phyloP scores from a whole-genome alignment of 192 early-diverging fungal species.

The Gamsiella multidivaricata region DNA sequence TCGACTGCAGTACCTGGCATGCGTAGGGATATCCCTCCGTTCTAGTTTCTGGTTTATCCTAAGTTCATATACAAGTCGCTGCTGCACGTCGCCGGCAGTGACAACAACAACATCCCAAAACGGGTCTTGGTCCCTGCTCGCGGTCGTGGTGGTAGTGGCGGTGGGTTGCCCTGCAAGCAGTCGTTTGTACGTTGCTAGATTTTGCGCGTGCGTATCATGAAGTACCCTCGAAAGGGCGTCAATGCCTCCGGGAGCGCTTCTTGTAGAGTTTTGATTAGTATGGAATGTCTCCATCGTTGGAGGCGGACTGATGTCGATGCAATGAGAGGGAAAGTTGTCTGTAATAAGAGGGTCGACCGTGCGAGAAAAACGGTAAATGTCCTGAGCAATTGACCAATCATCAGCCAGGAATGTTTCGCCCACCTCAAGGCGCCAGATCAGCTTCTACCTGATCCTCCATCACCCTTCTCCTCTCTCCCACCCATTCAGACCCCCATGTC shows the following conservation, averaged over 20 bases:
- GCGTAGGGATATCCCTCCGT: conserved; percentile 17
- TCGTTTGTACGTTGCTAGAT: conserved; percentile 21
- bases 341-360: too few relatives aligned
- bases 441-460: not conserved
- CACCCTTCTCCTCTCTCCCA: not conserved
- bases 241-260: not conserved
- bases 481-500: conserved; percentile 16
- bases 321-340: too few relatives aligned
- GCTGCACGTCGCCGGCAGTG: conserved; percentile 50
- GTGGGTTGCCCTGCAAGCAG: not conserved
- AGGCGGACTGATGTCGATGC: too few relatives aligned
- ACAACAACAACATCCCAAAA: conserved; percentile 59
- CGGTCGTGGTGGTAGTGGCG: too few relatives aligned
- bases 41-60: conserved; percentile 12
- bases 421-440: too few relatives aligned
- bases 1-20: conserved; percentile 36
- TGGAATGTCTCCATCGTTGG: not conserved
- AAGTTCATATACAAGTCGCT: conserved; percentile 34
- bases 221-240: conserved; percentile 37
- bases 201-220: conserved; percentile 14
- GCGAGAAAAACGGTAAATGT: too few relatives aligned
- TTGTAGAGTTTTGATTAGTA: not conserved
- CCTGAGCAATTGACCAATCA: too few relatives aligned
- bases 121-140: not conserved
- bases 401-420: too few relatives aligned